Evolutionary conservation across 495 filamentous ascomycete species (phyloP), one percentile per base, ranked within the genome.

Genomic region (Penicillium pancosmium): DNA sequence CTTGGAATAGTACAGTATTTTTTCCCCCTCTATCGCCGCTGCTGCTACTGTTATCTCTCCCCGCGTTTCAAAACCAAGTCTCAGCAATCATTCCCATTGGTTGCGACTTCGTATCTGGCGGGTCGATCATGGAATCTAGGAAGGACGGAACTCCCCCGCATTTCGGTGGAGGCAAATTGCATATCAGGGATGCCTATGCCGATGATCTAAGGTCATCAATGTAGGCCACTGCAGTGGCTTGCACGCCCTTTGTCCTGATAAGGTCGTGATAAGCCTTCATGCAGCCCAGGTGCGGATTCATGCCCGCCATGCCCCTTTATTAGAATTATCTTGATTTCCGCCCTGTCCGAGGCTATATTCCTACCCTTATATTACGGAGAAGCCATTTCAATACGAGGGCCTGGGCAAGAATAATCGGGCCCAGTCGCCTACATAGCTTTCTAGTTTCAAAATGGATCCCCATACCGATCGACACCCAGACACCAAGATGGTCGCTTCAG

Each of bases 391-490:
- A 1, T 9, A 12, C 36, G 4, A 38, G 16, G 2, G 41, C 4
- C 15, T 46, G 7, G 41, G 41, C 41, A 46, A 46, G 41, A 4
- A 13, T 9, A 19, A 44, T 9, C 41, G 13, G 4, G 5, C 41
- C n/a, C n/a, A n/a, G 41, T 7, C n/a, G 7, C 16, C 16, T 19
- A 16, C 36, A 12, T 9, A 16, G 15, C 41, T 3, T 10, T 44
- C 8, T 6, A 44, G n/a, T 8, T 16, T 9, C 41, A 44, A 16
- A 3, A 68, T 68, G 62, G 33, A 55, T 57, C 27, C 41, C 3
- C 34, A 23, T 8, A 8, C 15, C 5, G 54, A 55, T 3, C 16
- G 15, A 8, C 13, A 44, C 19, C 7, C 35, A 31, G 62, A 66
- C 3, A 44, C 25, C 19, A 63, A 68, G 38, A 19, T 35, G 34